Base-by-base conservation (phyloP, 1,139 yeast genomes). In the Pichia cactophila region DNA sequence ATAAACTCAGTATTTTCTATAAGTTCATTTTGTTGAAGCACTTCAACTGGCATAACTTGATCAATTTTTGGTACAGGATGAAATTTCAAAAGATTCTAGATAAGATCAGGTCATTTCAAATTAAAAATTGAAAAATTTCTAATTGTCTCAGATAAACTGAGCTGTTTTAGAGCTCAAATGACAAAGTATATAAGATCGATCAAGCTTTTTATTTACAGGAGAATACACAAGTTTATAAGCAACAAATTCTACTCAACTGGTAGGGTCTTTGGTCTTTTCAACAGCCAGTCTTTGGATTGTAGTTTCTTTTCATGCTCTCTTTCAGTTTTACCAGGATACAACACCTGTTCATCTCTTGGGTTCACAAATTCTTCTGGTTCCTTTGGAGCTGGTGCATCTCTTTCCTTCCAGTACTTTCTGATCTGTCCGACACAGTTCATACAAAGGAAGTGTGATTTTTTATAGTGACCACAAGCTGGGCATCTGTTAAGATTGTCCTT, bases 401-500 rank as follows among this genome's bases (percentile, higher is more conserved):
- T 73, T 59, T 73, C 70, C 59, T 78, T 83, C 83, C 96, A 86
- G 48, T 86, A 74, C 49, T 76, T 71, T 64, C 80, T 83, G 61
- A 90, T 85, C 64, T 88, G 92, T 40, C 77, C 80, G 54, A 88
- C 90, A 69, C 98, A 90, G 63, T 86, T 79, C 95, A 88, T 88
- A 69, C 98, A 90, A 65, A 90, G 75, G 50, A 89, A 81, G 66
- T 90, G 96, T 2, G 94, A 81, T 62, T 97, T 76, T 69, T 90
- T 90, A 58, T 81, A 85, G 56, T 86, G 86, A 42, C 98, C 98
- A 70, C 98, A 92, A 0, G 96, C 85, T 5, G 97, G 96, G 66
- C 98, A 92, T 64, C 95, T 78, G 56, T 85, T 87, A 59, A 92
- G 71, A 64, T 86, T 85, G 52, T 82, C 78, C 57, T 86, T 73